A percentile compares a stretch with the other conserved stretches of the same genome.
Conservation (phyloP, 208 protist species). For the Wallacemonas sp. region DNA sequence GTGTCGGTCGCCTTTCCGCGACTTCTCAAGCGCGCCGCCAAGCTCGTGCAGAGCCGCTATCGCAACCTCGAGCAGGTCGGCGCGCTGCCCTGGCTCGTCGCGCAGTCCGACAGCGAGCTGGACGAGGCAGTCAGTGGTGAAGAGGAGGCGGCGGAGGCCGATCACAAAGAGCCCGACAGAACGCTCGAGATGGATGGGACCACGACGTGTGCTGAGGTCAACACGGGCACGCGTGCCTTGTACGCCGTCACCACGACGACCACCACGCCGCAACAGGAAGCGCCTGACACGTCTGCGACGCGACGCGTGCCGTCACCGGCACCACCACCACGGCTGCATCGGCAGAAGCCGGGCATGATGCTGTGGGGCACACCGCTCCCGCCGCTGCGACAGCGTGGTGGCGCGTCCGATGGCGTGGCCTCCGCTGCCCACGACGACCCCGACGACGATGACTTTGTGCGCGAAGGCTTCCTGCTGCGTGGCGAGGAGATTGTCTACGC, state of each 20-base stretch:
- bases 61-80: conserved; percentile 11
- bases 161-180: neutral
- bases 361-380: conserved; percentile 12
- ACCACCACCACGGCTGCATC: neutral
- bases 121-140: conserved; percentile 18
- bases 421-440: conserved; percentile 24
- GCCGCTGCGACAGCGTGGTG: neutral
- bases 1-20: conserved; percentile 1
- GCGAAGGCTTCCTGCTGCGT: conserved; percentile 63
- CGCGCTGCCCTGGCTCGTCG: conserved; percentile 10
- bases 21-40: neutral
- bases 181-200: neutral
- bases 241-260: neutral
- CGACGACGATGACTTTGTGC: conserved; percentile 17
- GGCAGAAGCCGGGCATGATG: conserved; percentile 9
- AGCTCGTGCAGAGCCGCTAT: conserved; percentile 10
- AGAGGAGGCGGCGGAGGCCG: neutral
- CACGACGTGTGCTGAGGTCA: neutral
- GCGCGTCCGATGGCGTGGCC: too few relatives aligned
- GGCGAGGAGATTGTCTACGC: conserved; percentile 69
- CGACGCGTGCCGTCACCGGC: neutral
- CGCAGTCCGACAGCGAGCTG: conserved; percentile 24
- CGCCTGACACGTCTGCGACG: neutral
- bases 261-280: neutral
- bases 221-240: neutral